Percentiles rank a stretch among this genome's conserved stretches.
phyloP scores from a whole-genome alignment of 164 flowering plant genomes.

The Stephania japonica region DNA sequence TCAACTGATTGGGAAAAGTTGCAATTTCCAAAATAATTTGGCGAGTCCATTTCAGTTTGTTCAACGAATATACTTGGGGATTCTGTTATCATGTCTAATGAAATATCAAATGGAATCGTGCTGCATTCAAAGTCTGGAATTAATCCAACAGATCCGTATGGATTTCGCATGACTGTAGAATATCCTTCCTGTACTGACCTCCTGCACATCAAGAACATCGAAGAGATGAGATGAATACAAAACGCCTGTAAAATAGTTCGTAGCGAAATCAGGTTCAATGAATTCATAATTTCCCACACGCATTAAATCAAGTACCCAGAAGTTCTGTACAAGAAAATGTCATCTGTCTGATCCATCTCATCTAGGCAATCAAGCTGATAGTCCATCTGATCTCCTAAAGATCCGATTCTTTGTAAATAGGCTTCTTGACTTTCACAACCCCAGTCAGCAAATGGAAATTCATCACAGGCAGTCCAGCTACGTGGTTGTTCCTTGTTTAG shows the following conservation, averaged over 20 bases:
- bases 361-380: slow-evolving; percentile 19
- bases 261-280: slow-evolving; percentile 12
- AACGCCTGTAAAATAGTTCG: background rate
- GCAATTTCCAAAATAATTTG: slow-evolving; percentile 14
- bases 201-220: slow-evolving; percentile 31
- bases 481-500: slow-evolving; percentile 11
- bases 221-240: background rate
- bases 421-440: background rate
- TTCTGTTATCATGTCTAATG: slow-evolving; percentile 14
- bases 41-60: slow-evolving; percentile 11
- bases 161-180: slow-evolving; percentile 10
- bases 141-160: background rate
- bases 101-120: slow-evolving; percentile 9
- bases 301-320: slow-evolving; percentile 8
- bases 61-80: slow-evolving; percentile 13
- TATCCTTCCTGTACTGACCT: slow-evolving; percentile 34
- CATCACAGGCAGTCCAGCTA: slow-evolving; percentile 8
- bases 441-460: slow-evolving; percentile 1
- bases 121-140: slow-evolving; percentile 15
- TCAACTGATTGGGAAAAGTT: slow-evolving; percentile 26
- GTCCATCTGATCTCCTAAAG: slow-evolving; percentile 4
- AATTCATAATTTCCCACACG: slow-evolving; percentile 27
- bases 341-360: slow-evolving; percentile 16
- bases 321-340: slow-evolving; percentile 10
- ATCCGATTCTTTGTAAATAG: background rate